Percentiles rank a stretch among this genome's conserved stretches.
Evolutionary conservation across 345 rosid species (phyloP).

Genomic region (Melaleuca quinquenervia): DNA sequence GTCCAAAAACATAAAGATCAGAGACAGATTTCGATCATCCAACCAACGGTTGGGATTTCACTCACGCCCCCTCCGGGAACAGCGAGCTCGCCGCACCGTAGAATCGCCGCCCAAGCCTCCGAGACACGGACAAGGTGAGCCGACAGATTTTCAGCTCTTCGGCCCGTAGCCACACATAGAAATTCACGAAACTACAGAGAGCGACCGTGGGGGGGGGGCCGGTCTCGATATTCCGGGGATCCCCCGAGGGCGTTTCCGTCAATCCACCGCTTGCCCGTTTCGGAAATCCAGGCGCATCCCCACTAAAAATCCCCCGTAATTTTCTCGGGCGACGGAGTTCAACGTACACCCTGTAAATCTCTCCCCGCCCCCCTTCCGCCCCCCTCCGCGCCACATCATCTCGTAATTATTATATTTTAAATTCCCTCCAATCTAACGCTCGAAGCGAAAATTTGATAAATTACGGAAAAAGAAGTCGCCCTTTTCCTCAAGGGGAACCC

Average conservation of each 20-base stretch:
- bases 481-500: not conserved
- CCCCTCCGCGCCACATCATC: too few relatives aligned
- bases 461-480: not conserved
- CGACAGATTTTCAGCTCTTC: not conserved
- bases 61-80: not conserved
- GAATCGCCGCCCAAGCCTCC: not conserved
- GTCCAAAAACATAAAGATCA: too few relatives aligned
- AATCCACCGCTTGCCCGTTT: not conserved
- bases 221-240: not conserved
- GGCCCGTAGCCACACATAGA: not conserved
- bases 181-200: not conserved
- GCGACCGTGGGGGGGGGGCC: not conserved
- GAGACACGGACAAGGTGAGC: not conserved
- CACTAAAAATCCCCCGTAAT: slow-evolving; percentile 10
- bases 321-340: slow-evolving; percentile 6
- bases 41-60: not conserved
- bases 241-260: not conserved
- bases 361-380: too few relatives aligned
- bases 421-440: not conserved
- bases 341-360: slow-evolving; percentile 16
- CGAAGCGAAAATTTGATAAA: not conserved
- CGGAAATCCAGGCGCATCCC: slow-evolving; percentile 18
- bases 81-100: not conserved
- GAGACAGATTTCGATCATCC: not conserved
- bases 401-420: not conserved